These are phyloP conservation scores for Cytospora paraplurivora DNA, from an alignment of 2,329 filamentous ascomycete genomes.

Conservation along the genomic window DNA sequence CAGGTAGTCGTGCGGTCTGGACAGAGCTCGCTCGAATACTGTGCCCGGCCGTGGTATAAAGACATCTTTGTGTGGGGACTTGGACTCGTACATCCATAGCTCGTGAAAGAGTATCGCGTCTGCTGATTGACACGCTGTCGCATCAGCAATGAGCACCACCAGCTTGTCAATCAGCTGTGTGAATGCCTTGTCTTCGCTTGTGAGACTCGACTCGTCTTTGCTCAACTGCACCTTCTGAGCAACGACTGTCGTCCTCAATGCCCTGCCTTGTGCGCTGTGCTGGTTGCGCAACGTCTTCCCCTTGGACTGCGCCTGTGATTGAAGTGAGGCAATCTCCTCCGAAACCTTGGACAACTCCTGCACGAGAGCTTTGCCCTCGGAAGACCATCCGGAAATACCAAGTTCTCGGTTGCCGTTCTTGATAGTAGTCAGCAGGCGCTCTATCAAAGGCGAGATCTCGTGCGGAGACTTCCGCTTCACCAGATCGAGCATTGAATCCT, in stretches of 20 bases:
- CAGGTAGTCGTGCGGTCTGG: conserved; percentile 75
- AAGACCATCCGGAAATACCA: conserved; percentile 40
- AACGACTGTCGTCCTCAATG: conserved; percentile 75
- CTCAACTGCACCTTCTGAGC: conserved; percentile 81
- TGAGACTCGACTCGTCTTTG: conserved; percentile 71
- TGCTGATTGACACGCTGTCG: conserved; percentile 41
- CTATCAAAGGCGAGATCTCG: conserved; percentile 46
- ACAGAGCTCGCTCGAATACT: conserved; percentile 71
- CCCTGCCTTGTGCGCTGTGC: conserved; percentile 70
- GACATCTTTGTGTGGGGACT: conserved; percentile 69
- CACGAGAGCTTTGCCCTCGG: conserved; percentile 30
- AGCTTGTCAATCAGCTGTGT: conserved; percentile 65
- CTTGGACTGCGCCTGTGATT: conserved; percentile 46
- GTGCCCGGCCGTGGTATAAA: conserved; percentile 74
- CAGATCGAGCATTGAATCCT: conserved; percentile 56
- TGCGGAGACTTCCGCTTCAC: conserved; percentile 63
- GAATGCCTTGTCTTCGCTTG: conserved; percentile 70
- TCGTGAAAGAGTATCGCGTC: conserved; percentile 65
- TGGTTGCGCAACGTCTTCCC: conserved; percentile 67
- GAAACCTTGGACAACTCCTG: conserved; percentile 40
- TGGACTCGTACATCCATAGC: conserved; percentile 74
- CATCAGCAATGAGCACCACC: conserved; percentile 49
- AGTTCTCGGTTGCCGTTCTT: conserved; percentile 42
- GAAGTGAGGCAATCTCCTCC: conserved; percentile 50
- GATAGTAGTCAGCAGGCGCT: conserved; percentile 44